Evolutionary conservation across 2,329 filamentous ascomycete genomes (phyloP).

Genomic region (Calonectria ilicicola): DNA sequence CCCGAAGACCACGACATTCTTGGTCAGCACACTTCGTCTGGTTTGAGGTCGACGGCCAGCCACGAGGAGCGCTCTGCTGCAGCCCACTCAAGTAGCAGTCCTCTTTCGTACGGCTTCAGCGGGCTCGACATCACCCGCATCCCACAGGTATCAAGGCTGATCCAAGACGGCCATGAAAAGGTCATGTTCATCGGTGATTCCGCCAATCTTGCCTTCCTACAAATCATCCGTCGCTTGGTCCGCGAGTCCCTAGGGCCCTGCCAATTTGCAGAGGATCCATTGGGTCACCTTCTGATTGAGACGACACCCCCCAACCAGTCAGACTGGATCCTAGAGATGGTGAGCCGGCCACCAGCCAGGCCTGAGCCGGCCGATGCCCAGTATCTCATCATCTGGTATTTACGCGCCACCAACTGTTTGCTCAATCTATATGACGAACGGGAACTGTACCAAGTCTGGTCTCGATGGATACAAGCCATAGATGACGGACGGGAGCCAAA

Average conservation of each 20-base stretch:
- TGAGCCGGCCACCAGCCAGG: not conserved
- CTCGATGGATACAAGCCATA: not conserved
- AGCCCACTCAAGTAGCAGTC: too few species aligned
- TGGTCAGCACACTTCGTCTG: too few species aligned
- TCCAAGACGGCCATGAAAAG: not conserved
- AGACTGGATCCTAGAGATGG: not conserved
- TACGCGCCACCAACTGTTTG: not conserved
- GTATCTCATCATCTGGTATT: not conserved
- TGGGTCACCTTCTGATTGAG: not conserved
- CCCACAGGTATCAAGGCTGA: not conserved
- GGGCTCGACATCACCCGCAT: too few species aligned
- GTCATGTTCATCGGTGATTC: not conserved
- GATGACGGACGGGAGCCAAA: too few species aligned
- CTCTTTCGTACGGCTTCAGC: too few species aligned
- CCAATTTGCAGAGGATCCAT: not conserved
- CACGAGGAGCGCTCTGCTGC: too few species aligned
- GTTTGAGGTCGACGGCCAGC: too few species aligned
- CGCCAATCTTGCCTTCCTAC: constrained; percentile 5
- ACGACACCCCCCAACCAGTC: not conserved
- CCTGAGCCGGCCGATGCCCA: not conserved
- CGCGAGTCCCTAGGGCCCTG: not conserved
- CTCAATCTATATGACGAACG: not conserved
- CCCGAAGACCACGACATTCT: too few species aligned
- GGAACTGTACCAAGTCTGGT: not conserved
- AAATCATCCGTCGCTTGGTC: not conserved